These are phyloP conservation scores for Termitomyces sp. DNA, from an alignment of 768 basidiomycete genomes.

Conservation along the genomic window DNA sequence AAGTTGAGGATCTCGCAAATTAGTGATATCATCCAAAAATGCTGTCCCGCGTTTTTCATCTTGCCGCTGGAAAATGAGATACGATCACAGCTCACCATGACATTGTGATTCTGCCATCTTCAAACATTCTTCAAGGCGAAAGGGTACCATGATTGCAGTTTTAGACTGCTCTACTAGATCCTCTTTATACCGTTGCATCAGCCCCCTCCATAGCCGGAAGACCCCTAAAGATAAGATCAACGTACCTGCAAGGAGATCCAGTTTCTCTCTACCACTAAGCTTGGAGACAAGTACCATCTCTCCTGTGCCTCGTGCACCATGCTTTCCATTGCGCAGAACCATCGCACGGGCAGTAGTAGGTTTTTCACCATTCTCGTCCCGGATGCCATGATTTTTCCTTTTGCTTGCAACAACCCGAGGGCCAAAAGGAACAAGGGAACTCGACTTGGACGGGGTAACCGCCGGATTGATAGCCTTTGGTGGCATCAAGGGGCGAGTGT, in stretches of 20 bases:
- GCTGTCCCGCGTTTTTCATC: constrained; percentile 30
- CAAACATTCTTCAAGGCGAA: constrained; percentile 58
- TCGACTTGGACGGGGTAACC: constrained; percentile 25
- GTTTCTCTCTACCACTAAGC: constrained; percentile 74
- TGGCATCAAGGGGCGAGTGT: constrained; percentile 19
- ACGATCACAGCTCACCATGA: constrained; percentile 43
- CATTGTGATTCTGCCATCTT: constrained; percentile 74
- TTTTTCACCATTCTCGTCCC: constrained; percentile 46
- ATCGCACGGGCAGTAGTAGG: constrained; percentile 74
- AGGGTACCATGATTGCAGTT: constrained; percentile 59
- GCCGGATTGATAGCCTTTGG: constrained; percentile 14
- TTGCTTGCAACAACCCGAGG: constrained; percentile 44
- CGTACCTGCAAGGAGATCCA: constrained; percentile 74
- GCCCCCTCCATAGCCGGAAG: background rate
- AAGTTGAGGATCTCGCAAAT: constrained; percentile 61
- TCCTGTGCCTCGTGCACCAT: constrained; percentile 68
- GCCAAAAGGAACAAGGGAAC: constrained; percentile 54
- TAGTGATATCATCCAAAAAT: constrained; percentile 66
- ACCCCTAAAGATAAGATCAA: constrained; percentile 6
- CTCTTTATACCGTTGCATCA: constrained; percentile 38
- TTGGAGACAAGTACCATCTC: constrained; percentile 56
- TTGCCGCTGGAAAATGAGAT: background rate
- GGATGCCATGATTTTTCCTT: constrained; percentile 29
- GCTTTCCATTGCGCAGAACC: constrained; percentile 69
- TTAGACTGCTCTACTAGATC: constrained; percentile 58